These are phyloP conservation scores for Cyphellophora europaea DNA, from an alignment of 2,329 filamentous ascomycete genomes.

Conservation along the genomic window DNA sequence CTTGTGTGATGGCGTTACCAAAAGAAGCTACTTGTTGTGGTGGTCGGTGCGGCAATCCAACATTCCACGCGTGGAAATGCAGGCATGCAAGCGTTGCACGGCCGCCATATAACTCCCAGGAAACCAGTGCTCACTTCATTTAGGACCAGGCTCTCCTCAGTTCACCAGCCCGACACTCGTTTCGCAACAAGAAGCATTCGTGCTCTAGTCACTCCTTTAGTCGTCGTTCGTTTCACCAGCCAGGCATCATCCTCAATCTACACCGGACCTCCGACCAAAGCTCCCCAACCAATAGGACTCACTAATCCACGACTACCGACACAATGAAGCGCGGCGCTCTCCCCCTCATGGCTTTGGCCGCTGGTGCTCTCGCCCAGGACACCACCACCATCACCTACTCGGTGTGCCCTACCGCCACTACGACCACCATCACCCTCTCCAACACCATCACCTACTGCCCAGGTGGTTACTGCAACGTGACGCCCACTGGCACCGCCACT, in stretches of 20 bases:
- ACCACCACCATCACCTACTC: conserved; percentile 16
- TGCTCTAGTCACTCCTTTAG: conserved; percentile 13
- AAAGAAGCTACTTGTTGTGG: not conserved
- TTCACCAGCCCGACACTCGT: conserved; percentile 1
- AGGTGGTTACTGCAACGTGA: conserved; percentile 10
- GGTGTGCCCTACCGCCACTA: conserved; percentile 15
- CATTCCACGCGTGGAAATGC: conserved; percentile 9
- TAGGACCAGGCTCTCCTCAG: not conserved
- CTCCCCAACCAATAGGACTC: not conserved
- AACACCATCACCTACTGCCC: conserved; percentile 17
- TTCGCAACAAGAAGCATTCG: too few relatives aligned
- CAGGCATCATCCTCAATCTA: too few relatives aligned
- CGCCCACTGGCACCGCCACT: not conserved
- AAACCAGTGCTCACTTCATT: not conserved
- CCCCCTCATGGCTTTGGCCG: conserved; percentile 11
- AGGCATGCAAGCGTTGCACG: not conserved
- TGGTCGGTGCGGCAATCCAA: not conserved
- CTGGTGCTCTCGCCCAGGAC: conserved; percentile 17
- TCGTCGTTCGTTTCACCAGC: not conserved
- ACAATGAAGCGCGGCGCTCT: conserved; percentile 4
- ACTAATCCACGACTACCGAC: not conserved
- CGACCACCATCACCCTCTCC: conserved; percentile 16
- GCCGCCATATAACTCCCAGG: not conserved
- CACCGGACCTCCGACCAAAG: conserved; percentile 1
- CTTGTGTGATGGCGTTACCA: too few relatives aligned